Evolutionary conservation across 805 yeast genomes (phyloP), one percentile per base, ranked within the genome.

Genomic region (Kluyveromyces wickerhamii): DNA sequence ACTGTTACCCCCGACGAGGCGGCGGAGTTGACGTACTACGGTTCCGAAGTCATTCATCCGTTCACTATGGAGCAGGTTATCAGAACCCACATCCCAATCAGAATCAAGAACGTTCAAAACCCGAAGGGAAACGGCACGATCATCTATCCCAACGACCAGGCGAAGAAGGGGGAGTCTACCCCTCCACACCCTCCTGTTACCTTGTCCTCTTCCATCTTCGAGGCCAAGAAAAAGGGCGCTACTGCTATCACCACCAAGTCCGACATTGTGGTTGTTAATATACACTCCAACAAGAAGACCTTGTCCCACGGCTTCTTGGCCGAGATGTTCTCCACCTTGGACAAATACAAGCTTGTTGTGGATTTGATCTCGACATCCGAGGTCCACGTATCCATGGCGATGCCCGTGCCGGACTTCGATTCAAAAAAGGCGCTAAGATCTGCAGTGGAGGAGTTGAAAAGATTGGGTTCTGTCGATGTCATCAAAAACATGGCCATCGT

Each of bases 1-100:
- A 75, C 86, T 35, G 96, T 92, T 43, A 92, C 97, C 0, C 98
- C 98, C 4, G 97, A 92, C 55, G 98, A 92, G 65, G 98, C 98
- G 4, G 92, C 97, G 0, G 98, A 92, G 65, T 73, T 92, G 59
- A 92, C 98, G 1, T 92, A 92, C 62, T 92, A 92, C 55, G 98
- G 98, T 29, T 80, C 94, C 2, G 98, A 92, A 63, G 98, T 92
- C 45, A 92, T 92, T 49, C 98, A 92, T 55, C 98, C 98, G 3
- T 88, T 92, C 67, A 92, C 98, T 15, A 92, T 92, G 98, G 97
- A 89, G 64, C 98, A 92, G 65, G 98, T 89, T 38, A 92, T 92
- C 49, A 77, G 79, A 48, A 96, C 96, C 16, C 84, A 80, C 55
- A 92, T 92, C 54, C 98, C 98, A 30, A 92, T 92, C 57, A 76